Evolutionary conservation across 1,284 basidiomycete species (phyloP).

Genomic region (Tausonia pullulans): DNA sequence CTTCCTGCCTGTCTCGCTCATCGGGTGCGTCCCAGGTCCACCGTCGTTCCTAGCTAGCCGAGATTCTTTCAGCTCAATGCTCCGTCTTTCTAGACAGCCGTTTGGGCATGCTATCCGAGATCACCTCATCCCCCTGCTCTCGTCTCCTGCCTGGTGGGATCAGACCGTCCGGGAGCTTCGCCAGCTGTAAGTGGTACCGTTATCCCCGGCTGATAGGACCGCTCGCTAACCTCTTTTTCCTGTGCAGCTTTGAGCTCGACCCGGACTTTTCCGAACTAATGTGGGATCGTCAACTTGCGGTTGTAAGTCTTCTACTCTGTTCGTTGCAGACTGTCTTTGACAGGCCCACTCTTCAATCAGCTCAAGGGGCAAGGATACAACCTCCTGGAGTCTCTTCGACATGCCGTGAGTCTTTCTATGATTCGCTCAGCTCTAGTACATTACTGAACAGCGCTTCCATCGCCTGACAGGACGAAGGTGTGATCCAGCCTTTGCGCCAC

Average conservation of each 20-base stretch:
- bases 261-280: constrained; percentile 24
- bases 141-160: constrained; percentile 79
- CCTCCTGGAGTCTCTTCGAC: constrained; percentile 67
- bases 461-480: constrained; percentile 45
- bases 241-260: constrained; percentile 9
- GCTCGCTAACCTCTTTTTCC: background rate
- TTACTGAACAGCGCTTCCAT: too few relatives aligned
- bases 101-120: constrained; percentile 70
- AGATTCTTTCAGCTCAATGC: background rate
- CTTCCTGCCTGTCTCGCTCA: constrained; percentile 71
- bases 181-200: constrained; percentile 53
- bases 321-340: too few relatives aligned
- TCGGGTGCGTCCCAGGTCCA: constrained; percentile 43
- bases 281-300: constrained; percentile 25
- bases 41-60: too few relatives aligned
- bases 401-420: constrained; percentile 44
- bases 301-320: constrained; percentile 43
- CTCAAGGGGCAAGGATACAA: constrained; percentile 89
- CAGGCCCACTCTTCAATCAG: background rate
- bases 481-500: too few relatives aligned
- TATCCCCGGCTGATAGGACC: background rate
- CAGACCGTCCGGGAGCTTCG: constrained; percentile 67
- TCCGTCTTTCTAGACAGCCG: constrained; percentile 36
- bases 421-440: background rate
- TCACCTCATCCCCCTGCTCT: constrained; percentile 70